Percentiles rank a stretch among this genome's conserved stretches.
phyloP scores from a whole-genome alignment of 768 basidiomycete genomes.

The Xerocomus potaroensis region DNA sequence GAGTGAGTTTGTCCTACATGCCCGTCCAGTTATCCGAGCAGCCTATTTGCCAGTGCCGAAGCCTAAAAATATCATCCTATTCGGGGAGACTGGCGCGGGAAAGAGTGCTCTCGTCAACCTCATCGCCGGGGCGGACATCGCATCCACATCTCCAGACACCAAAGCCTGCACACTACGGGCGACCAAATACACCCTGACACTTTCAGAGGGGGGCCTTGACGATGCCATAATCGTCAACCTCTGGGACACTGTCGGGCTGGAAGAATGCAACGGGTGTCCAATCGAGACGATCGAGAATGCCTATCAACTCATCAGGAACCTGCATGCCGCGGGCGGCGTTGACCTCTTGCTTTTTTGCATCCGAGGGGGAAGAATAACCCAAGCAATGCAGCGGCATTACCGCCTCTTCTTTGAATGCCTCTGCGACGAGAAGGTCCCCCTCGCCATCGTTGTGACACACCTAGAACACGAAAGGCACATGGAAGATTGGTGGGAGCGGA shows the following conservation, averaged over 20 bases:
- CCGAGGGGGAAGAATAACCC: constrained; percentile 31
- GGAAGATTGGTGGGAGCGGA: constrained; percentile 39
- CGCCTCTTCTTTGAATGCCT: constrained; percentile 29
- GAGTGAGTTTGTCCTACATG: too few species aligned
- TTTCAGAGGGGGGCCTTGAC: constrained; percentile 17
- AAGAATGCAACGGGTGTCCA: constrained; percentile 25
- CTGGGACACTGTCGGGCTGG: constrained; percentile 34
- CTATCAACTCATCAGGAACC: constrained; percentile 31
- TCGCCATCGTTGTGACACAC: constrained; percentile 31
- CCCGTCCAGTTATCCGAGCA: too few species aligned
- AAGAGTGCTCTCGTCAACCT: constrained; percentile 43
- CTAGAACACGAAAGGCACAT: constrained; percentile 35
- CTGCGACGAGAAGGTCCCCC: constrained; percentile 30
- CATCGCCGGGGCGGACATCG: constrained; percentile 22
- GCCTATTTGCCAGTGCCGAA: too few species aligned
- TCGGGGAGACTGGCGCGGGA: constrained; percentile 28
- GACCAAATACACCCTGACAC: constrained; percentile 22
- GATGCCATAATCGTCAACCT: too few species aligned
- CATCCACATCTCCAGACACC: constrained; percentile 28
- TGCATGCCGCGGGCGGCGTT: constrained; percentile 34
- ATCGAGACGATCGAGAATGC: constrained; percentile 31
- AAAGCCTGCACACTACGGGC: constrained; percentile 31
- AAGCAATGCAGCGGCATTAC: constrained; percentile 28
- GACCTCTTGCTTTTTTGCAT: constrained; percentile 39
- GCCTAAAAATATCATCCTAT: too few species aligned